Evolutionary conservation across 108 stramenopile genomes (phyloP).

Genomic region (Ochromonas danica): DNA sequence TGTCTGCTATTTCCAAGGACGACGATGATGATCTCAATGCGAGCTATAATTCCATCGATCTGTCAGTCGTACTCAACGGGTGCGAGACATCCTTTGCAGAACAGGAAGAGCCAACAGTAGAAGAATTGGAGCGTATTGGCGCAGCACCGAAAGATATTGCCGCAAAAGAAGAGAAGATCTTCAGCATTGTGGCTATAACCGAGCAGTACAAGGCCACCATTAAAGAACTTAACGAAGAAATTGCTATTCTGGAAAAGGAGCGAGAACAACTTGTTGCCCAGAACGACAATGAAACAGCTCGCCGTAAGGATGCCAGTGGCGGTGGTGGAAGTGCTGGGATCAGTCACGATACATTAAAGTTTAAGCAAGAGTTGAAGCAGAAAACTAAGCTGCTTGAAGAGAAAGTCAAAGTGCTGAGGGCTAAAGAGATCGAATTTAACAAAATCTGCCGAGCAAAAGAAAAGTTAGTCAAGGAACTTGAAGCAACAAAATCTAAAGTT

Average conservation of each 20-base stretch:
- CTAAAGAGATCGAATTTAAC: neutral
- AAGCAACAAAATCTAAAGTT: neutral
- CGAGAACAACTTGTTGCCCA: neutral
- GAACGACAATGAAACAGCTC: neutral
- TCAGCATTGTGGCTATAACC: neutral
- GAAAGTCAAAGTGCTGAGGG: neutral
- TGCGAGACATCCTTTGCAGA: neutral
- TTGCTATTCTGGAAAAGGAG: neutral
- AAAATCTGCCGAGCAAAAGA: neutral
- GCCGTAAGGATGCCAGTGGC: too few relatives aligned
- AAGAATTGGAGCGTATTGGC: neutral
- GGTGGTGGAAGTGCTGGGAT: too few relatives aligned
- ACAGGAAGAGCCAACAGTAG: neutral
- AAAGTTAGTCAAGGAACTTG: neutral
- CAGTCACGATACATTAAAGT: too few relatives aligned
- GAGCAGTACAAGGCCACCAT: neutral
- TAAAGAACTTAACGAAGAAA: neutral
- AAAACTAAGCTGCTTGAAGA: slow-evolving; percentile 6
- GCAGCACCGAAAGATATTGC: neutral
- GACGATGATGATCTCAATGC: neutral
- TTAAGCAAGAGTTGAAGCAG: neutral
- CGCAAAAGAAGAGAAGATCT: neutral
- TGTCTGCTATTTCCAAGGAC: neutral
- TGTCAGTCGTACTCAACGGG: neutral
- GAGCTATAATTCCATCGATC: neutral